These are phyloP conservation scores for Aspergillus ostianus DNA, from an alignment of 495 filamentous ascomycete genomes.

Conservation along the genomic window DNA sequence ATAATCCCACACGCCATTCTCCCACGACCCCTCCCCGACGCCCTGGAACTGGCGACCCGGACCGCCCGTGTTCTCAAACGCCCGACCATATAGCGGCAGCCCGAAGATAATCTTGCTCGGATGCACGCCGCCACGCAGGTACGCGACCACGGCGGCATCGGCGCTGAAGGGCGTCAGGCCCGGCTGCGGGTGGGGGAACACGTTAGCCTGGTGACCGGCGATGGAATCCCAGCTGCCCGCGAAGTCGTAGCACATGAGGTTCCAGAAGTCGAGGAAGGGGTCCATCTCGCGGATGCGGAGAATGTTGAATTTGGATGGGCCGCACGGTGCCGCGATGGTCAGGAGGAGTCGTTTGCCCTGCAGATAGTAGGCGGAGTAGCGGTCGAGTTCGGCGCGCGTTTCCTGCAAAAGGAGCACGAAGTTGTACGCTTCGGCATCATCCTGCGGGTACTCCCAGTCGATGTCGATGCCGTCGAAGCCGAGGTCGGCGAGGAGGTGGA, in stretches of 20 bases:
- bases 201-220: constrained; percentile 74
- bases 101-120: constrained; percentile 74
- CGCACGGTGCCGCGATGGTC: constrained; percentile 64
- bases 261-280: constrained; percentile 62
- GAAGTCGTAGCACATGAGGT: constrained; percentile 81
- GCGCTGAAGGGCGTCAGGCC: constrained; percentile 70
- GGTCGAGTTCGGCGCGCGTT: constrained; percentile 56
- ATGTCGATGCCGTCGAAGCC: constrained; percentile 63
- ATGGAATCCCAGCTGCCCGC: constrained; percentile 66
- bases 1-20: constrained; percentile 80
- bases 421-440: constrained; percentile 53
- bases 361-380: constrained; percentile 51
- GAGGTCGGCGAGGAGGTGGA: constrained; percentile 63
- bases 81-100: constrained; percentile 82
- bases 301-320: constrained; percentile 52
- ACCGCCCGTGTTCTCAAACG: constrained; percentile 70
- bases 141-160: constrained; percentile 61
- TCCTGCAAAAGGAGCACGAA: constrained; percentile 61
- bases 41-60: constrained; percentile 66
- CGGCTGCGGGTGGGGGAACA: constrained; percentile 51
- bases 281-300: constrained; percentile 64
- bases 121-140: constrained; percentile 59
- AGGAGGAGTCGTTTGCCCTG: constrained; percentile 59
- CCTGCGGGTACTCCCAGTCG: constrained; percentile 55
- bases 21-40: constrained; percentile 64